These are phyloP conservation scores for Isatis tinctoria DNA, from an alignment of 345 rosid genomes.

Conservation along the genomic window DNA sequence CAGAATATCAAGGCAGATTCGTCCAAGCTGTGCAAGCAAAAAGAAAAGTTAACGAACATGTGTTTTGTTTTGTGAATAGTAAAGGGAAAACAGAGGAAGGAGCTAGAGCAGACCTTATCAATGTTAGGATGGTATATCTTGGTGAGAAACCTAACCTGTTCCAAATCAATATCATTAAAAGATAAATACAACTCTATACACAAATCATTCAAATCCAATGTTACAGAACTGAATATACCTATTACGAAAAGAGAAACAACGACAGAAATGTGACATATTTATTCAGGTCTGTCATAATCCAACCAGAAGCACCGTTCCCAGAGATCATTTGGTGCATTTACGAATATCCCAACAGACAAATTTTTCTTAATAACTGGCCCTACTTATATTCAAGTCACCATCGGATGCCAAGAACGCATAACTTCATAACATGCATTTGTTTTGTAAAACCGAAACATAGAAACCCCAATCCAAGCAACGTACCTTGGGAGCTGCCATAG, in stretches of 20 bases:
- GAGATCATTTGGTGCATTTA: neutral
- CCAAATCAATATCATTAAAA: constrained; percentile 11
- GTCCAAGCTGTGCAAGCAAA: constrained; percentile 62
- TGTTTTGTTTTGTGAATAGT: neutral
- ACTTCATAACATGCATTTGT: neutral
- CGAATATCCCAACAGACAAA: neutral
- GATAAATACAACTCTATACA: neutral
- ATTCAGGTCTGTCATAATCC: neutral
- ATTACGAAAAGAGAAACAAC: neutral
- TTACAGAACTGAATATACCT: neutral
- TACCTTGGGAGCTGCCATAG: constrained; percentile 99
- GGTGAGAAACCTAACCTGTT: constrained; percentile 96
- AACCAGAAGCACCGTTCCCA: neutral
- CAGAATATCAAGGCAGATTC: constrained; percentile 71
- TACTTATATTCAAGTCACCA: neutral
- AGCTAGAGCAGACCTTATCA: constrained; percentile 62
- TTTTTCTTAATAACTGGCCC: neutral
- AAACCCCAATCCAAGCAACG: neutral
- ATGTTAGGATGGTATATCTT: constrained; percentile 98
- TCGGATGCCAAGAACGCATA: neutral
- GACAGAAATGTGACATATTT: neutral
- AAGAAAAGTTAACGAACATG: neutral
- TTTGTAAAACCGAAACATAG: neutral
- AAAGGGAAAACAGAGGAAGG: neutral
- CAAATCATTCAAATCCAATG: neutral